Conservation (phyloP, 1,284 basidiomycete genomes). For the Ceratorhiza oryzae-sativae region DNA sequence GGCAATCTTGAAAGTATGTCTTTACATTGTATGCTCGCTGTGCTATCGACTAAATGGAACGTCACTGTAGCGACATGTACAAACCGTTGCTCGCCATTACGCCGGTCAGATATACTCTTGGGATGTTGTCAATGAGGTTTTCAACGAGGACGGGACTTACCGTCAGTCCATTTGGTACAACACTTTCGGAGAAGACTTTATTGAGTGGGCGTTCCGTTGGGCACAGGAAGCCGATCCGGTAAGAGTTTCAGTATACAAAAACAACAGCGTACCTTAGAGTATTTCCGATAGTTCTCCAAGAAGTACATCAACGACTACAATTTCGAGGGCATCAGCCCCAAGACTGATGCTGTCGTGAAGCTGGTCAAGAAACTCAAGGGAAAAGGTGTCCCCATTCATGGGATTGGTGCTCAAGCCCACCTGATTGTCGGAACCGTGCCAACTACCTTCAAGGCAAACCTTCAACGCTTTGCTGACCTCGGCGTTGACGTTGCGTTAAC, state of each 20-base stretch:
- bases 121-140: constrained; percentile 45
- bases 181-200: constrained; percentile 42
- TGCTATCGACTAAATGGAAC: background rate
- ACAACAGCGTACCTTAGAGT: background rate
- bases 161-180: constrained; percentile 40
- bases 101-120: constrained; percentile 41
- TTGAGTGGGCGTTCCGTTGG: constrained; percentile 42
- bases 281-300: constrained; percentile 12
- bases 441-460: constrained; percentile 29
- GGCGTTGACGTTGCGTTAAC: constrained; percentile 42
- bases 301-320: constrained; percentile 43
- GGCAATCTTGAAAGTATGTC: constrained; percentile 37
- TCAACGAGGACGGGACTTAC: constrained; percentile 43
- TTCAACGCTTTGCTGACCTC: constrained; percentile 38
- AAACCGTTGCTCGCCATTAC: constrained; percentile 27
- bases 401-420: constrained; percentile 41
- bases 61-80: constrained; percentile 21
- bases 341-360: constrained; percentile 39
- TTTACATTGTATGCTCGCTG: no score
- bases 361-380: constrained; percentile 42
- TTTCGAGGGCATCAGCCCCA: constrained; percentile 39
- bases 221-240: constrained; percentile 41
- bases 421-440: constrained; percentile 38
- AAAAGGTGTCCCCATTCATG: constrained; percentile 40
- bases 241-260: constrained; percentile 13